phyloP scores from a whole-genome alignment of 306 rosid genomes.

The Cucurbita ficifolia region DNA sequence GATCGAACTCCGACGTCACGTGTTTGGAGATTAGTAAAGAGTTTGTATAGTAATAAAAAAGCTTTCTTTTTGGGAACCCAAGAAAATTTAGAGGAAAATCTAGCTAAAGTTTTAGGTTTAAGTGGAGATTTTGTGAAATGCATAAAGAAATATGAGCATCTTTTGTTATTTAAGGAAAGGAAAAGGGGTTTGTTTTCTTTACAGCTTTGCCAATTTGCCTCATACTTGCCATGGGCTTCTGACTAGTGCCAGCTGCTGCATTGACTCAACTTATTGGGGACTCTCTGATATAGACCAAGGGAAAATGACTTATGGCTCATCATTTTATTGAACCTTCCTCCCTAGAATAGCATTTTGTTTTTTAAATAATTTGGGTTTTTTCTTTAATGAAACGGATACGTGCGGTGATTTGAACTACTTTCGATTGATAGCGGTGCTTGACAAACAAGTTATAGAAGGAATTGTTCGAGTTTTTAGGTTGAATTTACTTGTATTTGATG shows the following conservation, averaged over 20 bases:
- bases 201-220: constrained; percentile 3
- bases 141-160: neutral
- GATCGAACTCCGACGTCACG: too few relatives aligned
- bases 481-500: neutral
- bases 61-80: neutral
- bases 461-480: neutral
- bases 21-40: too few relatives aligned
- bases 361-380: too few relatives aligned
- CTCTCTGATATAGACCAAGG: constrained; percentile 1
- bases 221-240: constrained; percentile 7
- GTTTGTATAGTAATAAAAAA: neutral
- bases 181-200: neutral
- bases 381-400: too few relatives aligned
- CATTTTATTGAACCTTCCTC: neutral
- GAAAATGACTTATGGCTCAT: neutral
- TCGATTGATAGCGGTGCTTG: too few relatives aligned
- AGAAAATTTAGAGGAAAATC: neutral
- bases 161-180: neutral
- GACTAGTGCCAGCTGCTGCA: constrained; percentile 11
- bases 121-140: neutral
- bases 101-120: neutral
- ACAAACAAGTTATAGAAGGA: too few relatives aligned
- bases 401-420: too few relatives aligned
- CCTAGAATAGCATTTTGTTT: neutral
- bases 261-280: constrained; percentile 3